Evolutionary conservation across 495 filamentous ascomycete species (phyloP).

Genomic region (Tricharina praecox): DNA sequence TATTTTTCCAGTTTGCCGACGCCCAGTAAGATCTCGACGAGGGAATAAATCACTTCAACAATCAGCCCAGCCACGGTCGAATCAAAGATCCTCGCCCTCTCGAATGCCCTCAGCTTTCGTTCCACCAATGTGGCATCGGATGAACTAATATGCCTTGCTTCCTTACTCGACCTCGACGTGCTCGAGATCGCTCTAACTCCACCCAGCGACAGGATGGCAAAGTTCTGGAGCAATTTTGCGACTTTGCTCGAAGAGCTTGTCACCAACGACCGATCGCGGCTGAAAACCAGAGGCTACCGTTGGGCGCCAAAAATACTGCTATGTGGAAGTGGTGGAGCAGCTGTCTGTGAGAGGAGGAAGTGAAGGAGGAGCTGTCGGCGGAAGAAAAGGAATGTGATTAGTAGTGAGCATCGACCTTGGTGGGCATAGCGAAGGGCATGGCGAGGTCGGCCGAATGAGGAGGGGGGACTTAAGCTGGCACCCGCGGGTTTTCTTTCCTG

Average conservation of each 20-base stretch:
- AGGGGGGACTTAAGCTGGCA: too few species aligned
- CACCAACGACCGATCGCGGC: not conserved
- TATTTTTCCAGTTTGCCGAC: not conserved
- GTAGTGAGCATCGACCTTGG: too few species aligned
- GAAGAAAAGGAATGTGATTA: too few species aligned
- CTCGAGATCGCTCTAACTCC: not conserved
- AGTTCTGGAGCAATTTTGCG: not conserved
- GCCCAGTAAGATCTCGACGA: not conserved
- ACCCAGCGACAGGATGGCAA: constrained; percentile 4
- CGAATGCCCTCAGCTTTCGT: not conserved
- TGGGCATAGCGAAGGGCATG: too few species aligned
- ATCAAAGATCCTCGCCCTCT: not conserved
- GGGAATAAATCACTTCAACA: not conserved
- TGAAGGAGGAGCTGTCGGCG: too few species aligned
- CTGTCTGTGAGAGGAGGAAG: too few species aligned
- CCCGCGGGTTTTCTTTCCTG: too few species aligned
- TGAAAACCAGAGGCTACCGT: constrained; percentile 6
- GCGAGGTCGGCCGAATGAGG: too few species aligned
- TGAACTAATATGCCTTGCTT: not conserved
- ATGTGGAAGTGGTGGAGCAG: too few species aligned
- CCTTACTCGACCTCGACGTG: not conserved
- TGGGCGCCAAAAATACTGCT: constrained; percentile 8
- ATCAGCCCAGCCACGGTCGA: not conserved
- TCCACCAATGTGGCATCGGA: not conserved
- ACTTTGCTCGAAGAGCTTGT: constrained; percentile 1